These are phyloP conservation scores for Gyrodon lividus DNA, from an alignment of 768 basidiomycete genomes.

Conservation along the genomic window DNA sequence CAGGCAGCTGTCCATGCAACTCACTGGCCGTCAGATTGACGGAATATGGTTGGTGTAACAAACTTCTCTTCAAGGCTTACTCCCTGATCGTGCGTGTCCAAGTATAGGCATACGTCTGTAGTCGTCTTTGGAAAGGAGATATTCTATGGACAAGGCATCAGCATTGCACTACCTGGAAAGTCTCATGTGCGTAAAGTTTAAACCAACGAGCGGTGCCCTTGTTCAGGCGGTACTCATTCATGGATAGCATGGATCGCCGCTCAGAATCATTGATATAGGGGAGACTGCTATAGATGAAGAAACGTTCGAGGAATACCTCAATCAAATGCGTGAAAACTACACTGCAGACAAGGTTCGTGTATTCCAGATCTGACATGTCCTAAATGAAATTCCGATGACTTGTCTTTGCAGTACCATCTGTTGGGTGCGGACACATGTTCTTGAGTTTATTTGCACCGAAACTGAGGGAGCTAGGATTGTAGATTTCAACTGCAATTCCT, in stretches of 20 bases:
- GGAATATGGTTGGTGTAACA: constrained; percentile 74
- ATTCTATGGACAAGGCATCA: constrained; percentile 90
- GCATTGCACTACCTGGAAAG: constrained; percentile 64
- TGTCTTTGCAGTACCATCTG: constrained; percentile 69
- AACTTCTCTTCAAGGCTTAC: background rate
- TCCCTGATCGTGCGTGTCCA: constrained; percentile 13
- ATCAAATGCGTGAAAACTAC: constrained; percentile 73
- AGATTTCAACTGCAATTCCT: constrained; percentile 97
- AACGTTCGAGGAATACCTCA: constrained; percentile 83
- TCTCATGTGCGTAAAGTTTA: constrained; percentile 70
- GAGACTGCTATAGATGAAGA: constrained; percentile 78
- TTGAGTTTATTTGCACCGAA: background rate
- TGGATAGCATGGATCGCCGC: constrained; percentile 68
- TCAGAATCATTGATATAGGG: constrained; percentile 72
- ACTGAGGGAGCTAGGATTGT: constrained; percentile 1
- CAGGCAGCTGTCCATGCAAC: constrained; percentile 68
- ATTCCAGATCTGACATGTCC: background rate
- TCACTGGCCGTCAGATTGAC: constrained; percentile 88
- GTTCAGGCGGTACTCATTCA: background rate
- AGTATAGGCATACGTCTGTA: constrained; percentile 84
- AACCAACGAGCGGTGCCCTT: background rate
- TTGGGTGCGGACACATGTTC: constrained; percentile 47
- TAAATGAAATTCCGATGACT: background rate
- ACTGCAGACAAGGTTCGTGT: constrained; percentile 80
- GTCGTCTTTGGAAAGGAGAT: constrained; percentile 85